phyloP scores from a whole-genome alignment of 2,329 filamentous ascomycete genomes.

The Alternaria brassicae region DNA sequence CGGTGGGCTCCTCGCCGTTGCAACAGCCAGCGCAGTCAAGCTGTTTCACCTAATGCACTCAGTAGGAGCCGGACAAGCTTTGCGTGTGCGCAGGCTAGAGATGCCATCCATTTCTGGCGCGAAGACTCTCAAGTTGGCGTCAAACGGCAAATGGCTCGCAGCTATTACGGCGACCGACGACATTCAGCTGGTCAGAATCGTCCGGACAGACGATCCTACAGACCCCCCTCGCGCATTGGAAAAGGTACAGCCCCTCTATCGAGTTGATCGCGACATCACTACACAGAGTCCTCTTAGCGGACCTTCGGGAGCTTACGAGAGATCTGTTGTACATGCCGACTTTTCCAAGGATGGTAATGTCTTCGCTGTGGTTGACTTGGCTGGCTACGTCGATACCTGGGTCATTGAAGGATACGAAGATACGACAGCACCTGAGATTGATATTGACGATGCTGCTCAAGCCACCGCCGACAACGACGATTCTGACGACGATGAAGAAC shows the following conservation, averaged over 20 bases:
- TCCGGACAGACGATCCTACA: constrained; percentile 50
- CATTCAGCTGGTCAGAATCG: constrained; percentile 57
- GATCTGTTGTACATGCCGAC: constrained; percentile 73
- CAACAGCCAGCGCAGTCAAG: constrained; percentile 77
- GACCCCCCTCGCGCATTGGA: constrained; percentile 50
- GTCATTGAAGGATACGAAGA: constrained; percentile 68
- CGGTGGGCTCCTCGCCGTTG: constrained; percentile 76
- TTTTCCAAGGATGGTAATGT: constrained; percentile 85
- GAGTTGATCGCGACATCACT: constrained; percentile 41
- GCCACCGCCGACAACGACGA: constrained; percentile 43
- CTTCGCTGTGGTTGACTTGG: constrained; percentile 79
- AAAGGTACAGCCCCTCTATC: constrained; percentile 49
- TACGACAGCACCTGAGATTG: constrained; percentile 51
- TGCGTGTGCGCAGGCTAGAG: constrained; percentile 75
- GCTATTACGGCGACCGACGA: constrained; percentile 58
- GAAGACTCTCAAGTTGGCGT: constrained; percentile 72
- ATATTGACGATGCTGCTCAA: constrained; percentile 44
- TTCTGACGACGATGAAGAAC: constrained; percentile 56
- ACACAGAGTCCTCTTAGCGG: constrained; percentile 60
- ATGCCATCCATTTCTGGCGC: constrained; percentile 72
- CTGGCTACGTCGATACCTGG: constrained; percentile 89
- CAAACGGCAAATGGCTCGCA: constrained; percentile 73
- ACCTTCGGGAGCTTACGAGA: constrained; percentile 76
- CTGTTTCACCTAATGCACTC: constrained; percentile 72
- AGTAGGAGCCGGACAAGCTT: constrained; percentile 61